A percentile compares a stretch with the other conserved stretches of the same genome.
Conservation (phyloP, 768 basidiomycete species). For the Trametes punicea region DNA sequence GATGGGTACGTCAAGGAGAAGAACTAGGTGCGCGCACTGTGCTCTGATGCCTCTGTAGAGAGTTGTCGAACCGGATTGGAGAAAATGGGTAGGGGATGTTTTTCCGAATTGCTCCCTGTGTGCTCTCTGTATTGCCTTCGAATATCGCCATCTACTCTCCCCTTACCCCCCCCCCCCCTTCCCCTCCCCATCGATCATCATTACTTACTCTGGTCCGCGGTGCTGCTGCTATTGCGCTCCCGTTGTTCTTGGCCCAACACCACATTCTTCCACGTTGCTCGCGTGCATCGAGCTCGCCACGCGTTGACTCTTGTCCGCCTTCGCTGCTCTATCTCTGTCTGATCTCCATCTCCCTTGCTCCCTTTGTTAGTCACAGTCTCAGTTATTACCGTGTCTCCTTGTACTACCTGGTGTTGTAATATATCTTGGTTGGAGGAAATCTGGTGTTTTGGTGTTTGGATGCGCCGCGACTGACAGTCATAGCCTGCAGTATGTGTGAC, state of each 20-base stretch:
- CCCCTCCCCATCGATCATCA: too few relatives aligned
- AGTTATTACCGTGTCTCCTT: not conserved
- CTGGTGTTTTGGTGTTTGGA: too few relatives aligned
- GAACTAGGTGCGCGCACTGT: constrained; percentile 6
- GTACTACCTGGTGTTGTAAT: not conserved
- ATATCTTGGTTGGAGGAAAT: not conserved
- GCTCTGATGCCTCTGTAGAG: not conserved
- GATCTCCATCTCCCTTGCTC: not conserved
- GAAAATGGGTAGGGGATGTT: not conserved
- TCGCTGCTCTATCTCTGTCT: not conserved
- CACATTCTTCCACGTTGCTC: too few relatives aligned
- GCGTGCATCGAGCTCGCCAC: not conserved
- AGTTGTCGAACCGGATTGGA: not conserved
- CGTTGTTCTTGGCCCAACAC: too few relatives aligned
- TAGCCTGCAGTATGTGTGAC: too few relatives aligned
- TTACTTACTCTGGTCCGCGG: too few relatives aligned
- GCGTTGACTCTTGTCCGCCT: not conserved
- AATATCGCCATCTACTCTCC: not conserved
- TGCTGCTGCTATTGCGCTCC: too few relatives aligned
- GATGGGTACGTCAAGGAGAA: constrained; percentile 18
- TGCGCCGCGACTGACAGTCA: too few relatives aligned
- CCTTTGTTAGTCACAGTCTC: not conserved
- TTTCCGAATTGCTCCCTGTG: not conserved
- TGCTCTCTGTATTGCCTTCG: not conserved
- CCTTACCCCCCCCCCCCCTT: not conserved